phyloP scores from a whole-genome alignment of 371 early-diverging fungal species.

The Dichotomocladium elegans region DNA sequence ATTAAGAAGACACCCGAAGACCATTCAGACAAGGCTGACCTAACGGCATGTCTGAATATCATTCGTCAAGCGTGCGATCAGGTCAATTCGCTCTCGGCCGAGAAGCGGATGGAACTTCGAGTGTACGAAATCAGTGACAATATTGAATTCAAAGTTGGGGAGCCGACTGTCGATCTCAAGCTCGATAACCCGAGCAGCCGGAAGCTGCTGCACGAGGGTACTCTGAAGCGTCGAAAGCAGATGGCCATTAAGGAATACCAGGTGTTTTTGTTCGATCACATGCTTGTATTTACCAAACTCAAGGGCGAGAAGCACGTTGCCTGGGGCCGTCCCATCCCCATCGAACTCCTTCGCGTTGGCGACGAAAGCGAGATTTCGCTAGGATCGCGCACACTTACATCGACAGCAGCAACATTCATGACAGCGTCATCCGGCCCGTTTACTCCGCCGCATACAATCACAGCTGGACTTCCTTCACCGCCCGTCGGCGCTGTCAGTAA shows the following conservation, averaged over 20 bases:
- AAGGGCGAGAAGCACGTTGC: slow-evolving; percentile 54
- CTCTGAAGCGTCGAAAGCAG: slow-evolving; percentile 61
- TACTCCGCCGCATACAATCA: neutral
- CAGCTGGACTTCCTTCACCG: neutral
- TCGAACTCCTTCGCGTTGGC: slow-evolving; percentile 57
- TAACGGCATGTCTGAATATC: slow-evolving; percentile 54
- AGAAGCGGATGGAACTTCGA: slow-evolving; percentile 21
- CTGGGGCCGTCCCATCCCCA: slow-evolving; percentile 58
- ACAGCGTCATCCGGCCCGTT: no score
- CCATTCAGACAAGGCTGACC: slow-evolving; percentile 65
- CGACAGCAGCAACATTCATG: no score
- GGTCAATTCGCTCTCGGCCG: slow-evolving; percentile 27
- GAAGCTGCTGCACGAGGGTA: slow-evolving; percentile 72
- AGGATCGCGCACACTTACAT: no score
- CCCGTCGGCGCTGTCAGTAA: no score
- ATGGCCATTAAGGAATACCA: slow-evolving; percentile 69
- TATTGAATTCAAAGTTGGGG: slow-evolving; percentile 38
- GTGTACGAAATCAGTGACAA: slow-evolving; percentile 25
- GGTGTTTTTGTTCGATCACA: slow-evolving; percentile 87
- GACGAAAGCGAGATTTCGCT: no score
- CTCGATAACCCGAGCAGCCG: slow-evolving; percentile 68
- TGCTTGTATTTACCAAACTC: slow-evolving; percentile 65
- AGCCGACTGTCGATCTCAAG: slow-evolving; percentile 48
- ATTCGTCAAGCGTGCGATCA: slow-evolving; percentile 62
- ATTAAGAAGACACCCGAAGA: slow-evolving; percentile 73